phyloP scores from a whole-genome alignment of 257 asterid species.

The Petrea volubilis region DNA sequence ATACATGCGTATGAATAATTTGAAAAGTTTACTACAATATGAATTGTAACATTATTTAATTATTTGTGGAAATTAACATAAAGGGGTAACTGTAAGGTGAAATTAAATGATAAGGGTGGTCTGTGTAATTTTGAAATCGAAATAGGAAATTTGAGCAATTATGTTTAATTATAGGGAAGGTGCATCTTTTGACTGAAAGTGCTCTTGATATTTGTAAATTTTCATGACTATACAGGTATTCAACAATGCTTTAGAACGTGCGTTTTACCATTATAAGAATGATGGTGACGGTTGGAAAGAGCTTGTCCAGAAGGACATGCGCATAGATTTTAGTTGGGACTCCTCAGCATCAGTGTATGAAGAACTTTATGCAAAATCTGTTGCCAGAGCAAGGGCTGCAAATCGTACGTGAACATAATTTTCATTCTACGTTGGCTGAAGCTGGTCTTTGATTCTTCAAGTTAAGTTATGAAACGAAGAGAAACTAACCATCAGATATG shows the following conservation, averaged over 20 bases:
- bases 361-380: conserved; percentile 76
- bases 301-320: conserved; percentile 82
- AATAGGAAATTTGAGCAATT: too few relatives aligned
- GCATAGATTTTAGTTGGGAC: conserved; percentile 91
- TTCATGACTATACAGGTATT: conserved; percentile 51
- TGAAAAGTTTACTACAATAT: background rate
- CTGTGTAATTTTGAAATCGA: too few relatives aligned
- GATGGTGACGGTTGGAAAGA: conserved; percentile 63
- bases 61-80: too few relatives aligned
- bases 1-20: too few relatives aligned
- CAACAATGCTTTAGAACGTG: conserved; percentile 72
- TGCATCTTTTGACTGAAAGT: background rate
- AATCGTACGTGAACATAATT: conserved; percentile 28
- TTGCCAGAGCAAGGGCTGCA: conserved; percentile 60
- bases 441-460: conserved; percentile 22
- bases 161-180: too few relatives aligned
- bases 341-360: conserved; percentile 79
- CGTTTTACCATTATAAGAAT: conserved; percentile 56
- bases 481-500: background rate
- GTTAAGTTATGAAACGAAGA: conserved; percentile 10
- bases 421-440: conserved; percentile 8
- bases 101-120: too few relatives aligned
- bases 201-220: conserved; percentile 2
- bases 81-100: too few relatives aligned
- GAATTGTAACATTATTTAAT: too few relatives aligned